phyloP scores from a whole-genome alignment of 2,329 filamentous ascomycete genomes.

The Cercospora berteroae region DNA sequence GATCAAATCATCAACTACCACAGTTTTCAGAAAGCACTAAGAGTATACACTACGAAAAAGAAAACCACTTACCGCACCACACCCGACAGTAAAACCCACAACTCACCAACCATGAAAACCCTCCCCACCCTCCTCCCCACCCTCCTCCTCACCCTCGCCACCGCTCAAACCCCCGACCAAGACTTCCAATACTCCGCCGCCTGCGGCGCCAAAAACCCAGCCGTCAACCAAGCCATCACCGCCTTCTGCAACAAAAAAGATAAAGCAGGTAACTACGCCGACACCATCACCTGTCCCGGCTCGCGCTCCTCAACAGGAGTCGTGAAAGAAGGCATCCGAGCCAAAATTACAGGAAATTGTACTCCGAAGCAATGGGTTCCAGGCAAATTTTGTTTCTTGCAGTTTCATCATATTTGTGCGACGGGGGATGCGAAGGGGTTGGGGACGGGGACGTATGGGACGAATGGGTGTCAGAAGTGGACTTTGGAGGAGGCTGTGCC shows the following conservation, averaged over 20 bases:
- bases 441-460: conserved; percentile 17
- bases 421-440: conserved; percentile 7
- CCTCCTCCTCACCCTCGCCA: conserved; percentile 5
- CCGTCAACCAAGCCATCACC: conserved; percentile 26
- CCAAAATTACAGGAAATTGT: conserved; percentile 25
- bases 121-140: not conserved
- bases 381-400: conserved; percentile 25
- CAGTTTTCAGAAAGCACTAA: not conserved
- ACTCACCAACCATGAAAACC: too few species aligned
- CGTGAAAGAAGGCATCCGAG: conserved; percentile 12
- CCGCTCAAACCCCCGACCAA: conserved; percentile 3
- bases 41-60: not conserved
- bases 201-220: conserved; percentile 26
- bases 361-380: conserved; percentile 27
- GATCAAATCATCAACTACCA: not conserved
- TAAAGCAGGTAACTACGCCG: not conserved
- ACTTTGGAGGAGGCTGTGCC: conserved; percentile 14
- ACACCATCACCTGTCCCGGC: conserved; percentile 25
- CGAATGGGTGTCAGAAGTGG: conserved; percentile 25
- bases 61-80: too few species aligned
- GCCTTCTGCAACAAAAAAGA: conserved; percentile 24
- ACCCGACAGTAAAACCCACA: too few species aligned
- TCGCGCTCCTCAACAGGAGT: conserved; percentile 20
- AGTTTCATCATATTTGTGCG: conserved; percentile 30
- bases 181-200: conserved; percentile 26